Conservation (phyloP, 257 asterid species). For the Solanum lycopersicoides region DNA sequence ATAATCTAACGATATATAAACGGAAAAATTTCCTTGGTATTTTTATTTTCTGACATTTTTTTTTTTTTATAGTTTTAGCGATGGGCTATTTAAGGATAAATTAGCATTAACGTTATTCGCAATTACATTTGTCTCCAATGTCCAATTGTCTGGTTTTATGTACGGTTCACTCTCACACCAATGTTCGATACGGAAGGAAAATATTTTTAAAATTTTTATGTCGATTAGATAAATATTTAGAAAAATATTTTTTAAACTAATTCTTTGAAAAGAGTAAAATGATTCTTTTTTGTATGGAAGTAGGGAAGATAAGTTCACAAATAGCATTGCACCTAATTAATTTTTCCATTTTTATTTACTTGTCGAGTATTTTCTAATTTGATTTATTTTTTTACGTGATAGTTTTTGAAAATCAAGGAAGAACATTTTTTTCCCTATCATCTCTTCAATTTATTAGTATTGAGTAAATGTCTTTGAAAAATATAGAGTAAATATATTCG, state of each 20-base stretch:
- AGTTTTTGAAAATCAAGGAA: not conserved
- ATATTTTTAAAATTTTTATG: too few species aligned
- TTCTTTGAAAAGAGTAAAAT: too few species aligned
- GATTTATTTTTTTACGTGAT: not conserved
- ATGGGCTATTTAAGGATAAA: too few species aligned
- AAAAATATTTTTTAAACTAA: too few species aligned
- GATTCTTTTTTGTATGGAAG: not conserved
- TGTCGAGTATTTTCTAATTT: too few species aligned
- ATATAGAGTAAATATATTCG: not conserved
- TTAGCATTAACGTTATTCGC: not conserved
- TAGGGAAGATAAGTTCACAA: not conserved
- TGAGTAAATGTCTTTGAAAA: not conserved
- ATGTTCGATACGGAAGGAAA: too few species aligned
- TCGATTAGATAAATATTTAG: too few species aligned
- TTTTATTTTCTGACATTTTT: not conserved
- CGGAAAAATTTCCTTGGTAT: not conserved
- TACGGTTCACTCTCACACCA: too few species aligned
- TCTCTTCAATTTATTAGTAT: too few species aligned
- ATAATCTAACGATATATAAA: too few species aligned
- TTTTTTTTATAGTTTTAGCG: too few species aligned
- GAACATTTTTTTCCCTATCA: not conserved
- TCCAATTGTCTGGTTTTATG: too few species aligned
- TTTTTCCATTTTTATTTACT: not conserved
- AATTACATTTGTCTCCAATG: not conserved
- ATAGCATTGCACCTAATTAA: not conserved